These are phyloP conservation scores for Oldenlandia corymbosa DNA, from an alignment of 257 asterid genomes.

Conservation along the genomic window DNA sequence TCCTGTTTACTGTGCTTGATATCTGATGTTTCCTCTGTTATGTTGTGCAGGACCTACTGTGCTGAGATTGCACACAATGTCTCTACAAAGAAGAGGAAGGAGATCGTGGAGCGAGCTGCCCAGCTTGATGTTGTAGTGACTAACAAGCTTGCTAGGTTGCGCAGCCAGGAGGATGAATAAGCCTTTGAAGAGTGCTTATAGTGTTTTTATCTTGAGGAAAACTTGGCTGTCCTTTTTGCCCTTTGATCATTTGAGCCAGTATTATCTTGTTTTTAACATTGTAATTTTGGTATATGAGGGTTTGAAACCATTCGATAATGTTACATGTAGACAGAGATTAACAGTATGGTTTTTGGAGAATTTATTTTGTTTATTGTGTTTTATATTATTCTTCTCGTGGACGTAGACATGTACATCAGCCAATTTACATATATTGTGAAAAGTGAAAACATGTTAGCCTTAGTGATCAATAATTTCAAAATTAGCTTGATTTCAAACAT, in stretches of 20 bases:
- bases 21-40: not conserved
- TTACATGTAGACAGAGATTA: not conserved
- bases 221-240: not conserved
- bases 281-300: conserved; percentile 1
- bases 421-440: too few species aligned
- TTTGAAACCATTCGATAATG: not conserved
- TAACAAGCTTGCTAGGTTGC: conserved; percentile 67
- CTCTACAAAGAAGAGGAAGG: conserved; percentile 60
- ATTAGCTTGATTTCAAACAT: too few species aligned
- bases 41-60: conserved; percentile 39
- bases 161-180: conserved; percentile 71
- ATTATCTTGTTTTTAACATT: not conserved
- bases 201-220: not conserved
- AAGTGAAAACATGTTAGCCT: too few species aligned
- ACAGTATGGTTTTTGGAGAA: not conserved
- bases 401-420: too few species aligned
- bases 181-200: not conserved
- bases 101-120: conserved; percentile 53
- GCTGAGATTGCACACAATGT: conserved; percentile 68
- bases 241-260: not conserved
- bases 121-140: conserved; percentile 64
- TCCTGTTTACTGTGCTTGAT: too few species aligned
- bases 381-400: too few species aligned
- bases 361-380: too few species aligned
- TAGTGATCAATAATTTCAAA: too few species aligned